phyloP scores from a whole-genome alignment of 2,329 filamentous ascomycete species.

The Ascocoryne sarcoides region DNA sequence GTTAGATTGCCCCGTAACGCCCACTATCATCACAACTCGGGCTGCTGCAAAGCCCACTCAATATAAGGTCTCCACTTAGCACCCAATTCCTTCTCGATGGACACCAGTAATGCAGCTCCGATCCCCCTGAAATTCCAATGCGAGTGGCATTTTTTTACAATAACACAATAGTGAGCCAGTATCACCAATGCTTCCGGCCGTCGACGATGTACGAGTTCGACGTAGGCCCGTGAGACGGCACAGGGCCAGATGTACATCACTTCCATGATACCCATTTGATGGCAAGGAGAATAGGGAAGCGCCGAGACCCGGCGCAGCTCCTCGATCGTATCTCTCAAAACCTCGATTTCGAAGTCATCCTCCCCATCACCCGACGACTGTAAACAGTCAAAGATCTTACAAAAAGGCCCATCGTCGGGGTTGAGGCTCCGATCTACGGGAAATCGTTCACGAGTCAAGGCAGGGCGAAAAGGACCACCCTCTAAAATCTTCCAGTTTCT shows the following conservation, averaged over 20 bases:
- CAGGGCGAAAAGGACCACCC: conserved; percentile 7
- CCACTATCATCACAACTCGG: too few relatives aligned
- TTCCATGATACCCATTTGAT: conserved; percentile 3
- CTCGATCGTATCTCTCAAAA: conserved; percentile 4
- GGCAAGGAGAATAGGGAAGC: conserved; percentile 3
- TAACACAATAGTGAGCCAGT: conserved; percentile 13
- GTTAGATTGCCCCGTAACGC: too few relatives aligned
- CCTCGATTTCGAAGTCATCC: neutral
- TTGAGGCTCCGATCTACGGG: conserved; percentile 3
- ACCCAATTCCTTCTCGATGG: conserved; percentile 6
- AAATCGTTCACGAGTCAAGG: neutral
- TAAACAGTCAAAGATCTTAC: conserved; percentile 5
- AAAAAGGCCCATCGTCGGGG: conserved; percentile 11
- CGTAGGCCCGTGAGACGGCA: conserved; percentile 7
- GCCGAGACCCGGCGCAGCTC: conserved; percentile 8
- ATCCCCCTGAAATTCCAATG: conserved; percentile 12
- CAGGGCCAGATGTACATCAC: conserved; percentile 11
- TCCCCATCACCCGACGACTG: neutral
- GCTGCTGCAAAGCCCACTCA: conserved; percentile 12
- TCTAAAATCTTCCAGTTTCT: conserved; percentile 5
- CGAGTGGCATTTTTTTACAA: conserved; percentile 10
- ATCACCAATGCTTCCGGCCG: conserved; percentile 20
- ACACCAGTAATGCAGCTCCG: conserved; percentile 7
- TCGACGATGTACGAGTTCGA: conserved; percentile 9
- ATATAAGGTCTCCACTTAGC: conserved; percentile 9